Percentiles rank a stretch among this genome's conserved stretches.
phyloP scores from a whole-genome alignment of 164 flowering plant species.

The Aristolochia fimbriata region DNA sequence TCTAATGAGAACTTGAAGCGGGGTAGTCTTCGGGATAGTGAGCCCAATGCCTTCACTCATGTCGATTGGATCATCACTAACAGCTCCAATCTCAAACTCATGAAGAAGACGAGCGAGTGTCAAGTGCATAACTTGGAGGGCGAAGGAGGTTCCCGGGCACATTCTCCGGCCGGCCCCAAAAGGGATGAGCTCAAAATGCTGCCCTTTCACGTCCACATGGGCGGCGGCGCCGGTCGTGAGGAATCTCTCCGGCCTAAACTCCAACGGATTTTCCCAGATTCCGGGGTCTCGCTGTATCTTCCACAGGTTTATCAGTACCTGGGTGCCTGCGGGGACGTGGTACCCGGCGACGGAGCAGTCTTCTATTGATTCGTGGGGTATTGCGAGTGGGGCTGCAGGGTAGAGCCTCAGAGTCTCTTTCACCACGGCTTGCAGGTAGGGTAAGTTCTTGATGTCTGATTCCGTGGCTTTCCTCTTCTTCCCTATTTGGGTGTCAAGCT shows the following conservation, averaged over 20 bases:
- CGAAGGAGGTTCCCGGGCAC: slow-evolving; percentile 21
- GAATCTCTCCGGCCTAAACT: slow-evolving; percentile 31
- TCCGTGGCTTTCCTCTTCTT: not conserved
- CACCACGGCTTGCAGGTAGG: slow-evolving; percentile 4
- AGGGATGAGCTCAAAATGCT: slow-evolving; percentile 16
- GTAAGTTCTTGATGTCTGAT: slow-evolving; percentile 3
- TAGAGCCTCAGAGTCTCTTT: slow-evolving; percentile 7
- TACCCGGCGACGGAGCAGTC: slow-evolving; percentile 20
- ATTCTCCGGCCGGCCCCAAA: slow-evolving; percentile 27
- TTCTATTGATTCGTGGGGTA: slow-evolving; percentile 10
- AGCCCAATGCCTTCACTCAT: slow-evolving; percentile 10
- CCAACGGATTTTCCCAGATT: slow-evolving; percentile 21
- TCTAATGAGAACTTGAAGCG: not conserved
- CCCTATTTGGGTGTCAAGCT: slow-evolving; percentile 1
- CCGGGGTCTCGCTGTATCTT: slow-evolving; percentile 30
- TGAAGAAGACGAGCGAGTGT: slow-evolving; percentile 25
- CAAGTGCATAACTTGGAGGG: slow-evolving; percentile 14
- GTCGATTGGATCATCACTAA: slow-evolving; percentile 7
- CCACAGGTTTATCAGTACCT: slow-evolving; percentile 23
- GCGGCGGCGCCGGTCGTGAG: slow-evolving; percentile 7
- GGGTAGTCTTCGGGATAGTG: not conserved
- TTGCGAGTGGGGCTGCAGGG: slow-evolving; percentile 7
- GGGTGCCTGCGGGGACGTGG: slow-evolving; percentile 19
- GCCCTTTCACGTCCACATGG: slow-evolving; percentile 13
- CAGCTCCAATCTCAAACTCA: slow-evolving; percentile 12